Percentiles rank a stretch among this genome's conserved stretches.
Evolutionary conservation across 2,329 filamentous ascomycete species (phyloP).

Genomic region (Akanthomyces muscarius): DNA sequence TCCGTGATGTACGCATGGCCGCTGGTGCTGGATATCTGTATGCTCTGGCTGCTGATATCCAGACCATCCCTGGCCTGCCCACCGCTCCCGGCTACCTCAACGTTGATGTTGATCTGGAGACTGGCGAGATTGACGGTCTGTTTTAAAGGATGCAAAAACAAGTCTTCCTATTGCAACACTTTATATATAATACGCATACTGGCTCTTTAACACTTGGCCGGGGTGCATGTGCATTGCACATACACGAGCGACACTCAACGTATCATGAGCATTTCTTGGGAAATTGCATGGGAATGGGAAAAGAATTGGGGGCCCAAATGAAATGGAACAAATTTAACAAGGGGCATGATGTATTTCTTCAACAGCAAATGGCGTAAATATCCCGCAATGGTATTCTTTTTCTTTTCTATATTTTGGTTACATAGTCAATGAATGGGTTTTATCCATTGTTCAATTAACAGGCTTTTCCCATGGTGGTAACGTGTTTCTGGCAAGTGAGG

Average conservation of each 20-base stretch:
- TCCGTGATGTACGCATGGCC: conserved; percentile 89
- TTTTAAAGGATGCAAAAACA: background rate
- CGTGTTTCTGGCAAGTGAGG: too few species aligned
- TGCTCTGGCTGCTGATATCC: conserved; percentile 92
- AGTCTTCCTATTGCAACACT: background rate
- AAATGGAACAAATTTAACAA: background rate
- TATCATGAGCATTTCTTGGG: conserved; percentile 9
- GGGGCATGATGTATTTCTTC: conserved; percentile 10
- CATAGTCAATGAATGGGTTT: background rate
- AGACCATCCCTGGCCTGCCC: conserved; percentile 93
- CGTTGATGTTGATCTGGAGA: conserved; percentile 78
- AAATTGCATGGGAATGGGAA: background rate
- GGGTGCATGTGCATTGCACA: background rate
- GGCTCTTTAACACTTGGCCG: conserved; percentile 3
- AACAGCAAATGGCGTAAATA: conserved; percentile 15
- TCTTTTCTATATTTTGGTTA: background rate
- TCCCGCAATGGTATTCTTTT: conserved; percentile 11
- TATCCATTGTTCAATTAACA: too few species aligned
- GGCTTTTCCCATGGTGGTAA: background rate
- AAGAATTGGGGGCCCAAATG: background rate
- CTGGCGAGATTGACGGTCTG: conserved; percentile 81
- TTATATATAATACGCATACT: background rate
- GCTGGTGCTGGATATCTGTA: conserved; percentile 89
- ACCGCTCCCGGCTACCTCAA: conserved; percentile 95
- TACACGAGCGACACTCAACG: conserved; percentile 3